Percentiles rank a stretch among this genome's conserved stretches.
These are phyloP conservation scores for Pestalotiopsis sp. DNA, from an alignment of 2,329 filamentous ascomycete species.

Conservation along the genomic window DNA sequence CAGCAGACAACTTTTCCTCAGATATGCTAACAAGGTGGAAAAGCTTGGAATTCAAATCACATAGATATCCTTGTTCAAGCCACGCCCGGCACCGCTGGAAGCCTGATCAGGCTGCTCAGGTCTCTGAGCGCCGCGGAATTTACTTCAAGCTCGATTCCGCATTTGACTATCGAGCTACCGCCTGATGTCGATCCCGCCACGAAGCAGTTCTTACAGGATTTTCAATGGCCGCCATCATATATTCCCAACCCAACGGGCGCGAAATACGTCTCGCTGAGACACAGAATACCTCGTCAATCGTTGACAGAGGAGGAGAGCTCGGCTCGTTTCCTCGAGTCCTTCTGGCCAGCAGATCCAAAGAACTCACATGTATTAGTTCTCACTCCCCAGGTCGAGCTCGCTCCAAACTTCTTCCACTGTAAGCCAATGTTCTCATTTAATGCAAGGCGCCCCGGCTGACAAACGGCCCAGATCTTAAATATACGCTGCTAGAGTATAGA, in stretches of 20 bases:
- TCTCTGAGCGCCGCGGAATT: constrained; percentile 80
- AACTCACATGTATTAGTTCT: constrained; percentile 81
- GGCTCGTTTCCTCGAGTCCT: constrained; percentile 79
- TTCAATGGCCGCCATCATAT: constrained; percentile 65
- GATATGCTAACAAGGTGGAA: constrained; percentile 14
- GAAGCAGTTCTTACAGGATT: constrained; percentile 61
- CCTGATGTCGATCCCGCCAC: constrained; percentile 67
- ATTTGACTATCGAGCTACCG: constrained; percentile 84
- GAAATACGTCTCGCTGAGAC: constrained; percentile 70
- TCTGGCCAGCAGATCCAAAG: constrained; percentile 71
- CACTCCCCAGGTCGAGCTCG: constrained; percentile 78
- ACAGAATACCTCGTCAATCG: constrained; percentile 65
- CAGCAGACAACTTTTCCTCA: constrained; percentile 7
- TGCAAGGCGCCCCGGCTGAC: background rate
- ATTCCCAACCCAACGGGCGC: constrained; percentile 39
- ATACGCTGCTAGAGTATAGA: constrained; percentile 73
- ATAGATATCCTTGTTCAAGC: constrained; percentile 87
- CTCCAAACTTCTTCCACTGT: constrained; percentile 82
- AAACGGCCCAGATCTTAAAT: constrained; percentile 66
- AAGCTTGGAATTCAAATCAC: constrained; percentile 76
- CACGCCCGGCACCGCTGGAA: constrained; percentile 68
- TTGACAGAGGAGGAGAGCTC: constrained; percentile 71
- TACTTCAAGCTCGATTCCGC: constrained; percentile 66
- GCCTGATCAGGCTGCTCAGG: constrained; percentile 73
- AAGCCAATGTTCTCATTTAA: constrained; percentile 23